Evolutionary conservation across 75 land plant species (phyloP).

Genomic region (Cunninghamia lanceolata): DNA sequence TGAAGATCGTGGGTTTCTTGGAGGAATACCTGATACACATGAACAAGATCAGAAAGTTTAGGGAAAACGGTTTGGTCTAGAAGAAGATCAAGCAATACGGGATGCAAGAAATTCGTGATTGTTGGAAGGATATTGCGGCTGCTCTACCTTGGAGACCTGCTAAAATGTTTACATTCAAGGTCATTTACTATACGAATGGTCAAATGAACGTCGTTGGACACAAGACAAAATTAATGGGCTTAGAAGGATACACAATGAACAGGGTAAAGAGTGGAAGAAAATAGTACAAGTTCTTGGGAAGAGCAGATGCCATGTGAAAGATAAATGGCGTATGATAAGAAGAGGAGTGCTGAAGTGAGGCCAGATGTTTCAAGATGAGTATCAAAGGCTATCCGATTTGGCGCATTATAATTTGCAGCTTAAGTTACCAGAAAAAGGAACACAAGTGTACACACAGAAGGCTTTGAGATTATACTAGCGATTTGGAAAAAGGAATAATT

Average conservation of each 20-base stretch:
- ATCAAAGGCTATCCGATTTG: too few species aligned
- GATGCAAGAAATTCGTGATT: too few species aligned
- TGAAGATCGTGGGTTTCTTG: background rate
- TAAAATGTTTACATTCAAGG: slow-evolving; percentile 43
- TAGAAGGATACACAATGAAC: slow-evolving; percentile 22
- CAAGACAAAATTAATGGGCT: slow-evolving; percentile 46
- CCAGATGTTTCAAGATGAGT: too few species aligned
- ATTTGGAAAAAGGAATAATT: too few species aligned
- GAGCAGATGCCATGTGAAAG: slow-evolving; percentile 46
- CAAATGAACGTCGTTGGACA: slow-evolving; percentile 47
- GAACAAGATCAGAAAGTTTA: background rate
- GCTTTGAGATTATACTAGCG: too few species aligned
- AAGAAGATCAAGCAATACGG: too few species aligned
- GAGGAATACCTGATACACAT: background rate
- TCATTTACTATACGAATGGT: slow-evolving; percentile 43
- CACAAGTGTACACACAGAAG: too few species aligned
- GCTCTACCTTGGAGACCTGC: slow-evolving; percentile 58
- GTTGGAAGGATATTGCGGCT: too few species aligned
- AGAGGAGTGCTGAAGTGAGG: slow-evolving; percentile 30
- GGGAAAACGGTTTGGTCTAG: too few species aligned
- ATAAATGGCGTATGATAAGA: slow-evolving; percentile 55
- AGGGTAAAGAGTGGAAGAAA: slow-evolving; percentile 55
- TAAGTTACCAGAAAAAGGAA: too few species aligned
- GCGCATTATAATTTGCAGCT: too few species aligned
- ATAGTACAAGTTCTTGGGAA: slow-evolving; percentile 45